phyloP scores from a whole-genome alignment of 2,329 filamentous ascomycete species.

The Aspergillus thermomutatus region DNA sequence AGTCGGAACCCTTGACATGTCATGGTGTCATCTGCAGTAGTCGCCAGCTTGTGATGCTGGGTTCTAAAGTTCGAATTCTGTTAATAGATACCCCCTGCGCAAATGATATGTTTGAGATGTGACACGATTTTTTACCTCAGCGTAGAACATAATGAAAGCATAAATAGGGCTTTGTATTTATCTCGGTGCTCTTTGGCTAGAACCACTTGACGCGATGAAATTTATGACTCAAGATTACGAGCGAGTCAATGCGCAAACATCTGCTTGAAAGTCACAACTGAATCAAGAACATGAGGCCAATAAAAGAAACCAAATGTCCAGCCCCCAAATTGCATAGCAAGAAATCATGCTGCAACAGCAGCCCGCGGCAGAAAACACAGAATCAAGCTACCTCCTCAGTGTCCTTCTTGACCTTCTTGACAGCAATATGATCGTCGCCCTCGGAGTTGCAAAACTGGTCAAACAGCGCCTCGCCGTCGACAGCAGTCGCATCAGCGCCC shows the following conservation, averaged over 20 bases:
- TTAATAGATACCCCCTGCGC: slow-evolving; percentile 20
- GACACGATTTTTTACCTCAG: neutral
- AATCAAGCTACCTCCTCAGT: neutral
- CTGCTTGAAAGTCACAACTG: neutral
- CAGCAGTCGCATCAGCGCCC: neutral
- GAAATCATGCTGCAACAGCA: neutral
- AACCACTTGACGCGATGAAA: neutral
- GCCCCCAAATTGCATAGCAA: neutral
- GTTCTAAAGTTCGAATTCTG: slow-evolving; percentile 1
- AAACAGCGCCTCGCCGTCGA: neutral
- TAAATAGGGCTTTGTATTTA: neutral
- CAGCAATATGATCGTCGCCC: neutral
- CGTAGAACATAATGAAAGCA: neutral
- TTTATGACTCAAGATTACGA: neutral
- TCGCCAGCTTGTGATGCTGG: neutral
- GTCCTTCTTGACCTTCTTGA: neutral
- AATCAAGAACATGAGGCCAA: neutral
- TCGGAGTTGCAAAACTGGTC: neutral
- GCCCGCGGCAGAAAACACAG: too few species aligned
- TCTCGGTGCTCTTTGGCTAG: neutral
- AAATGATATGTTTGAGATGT: slow-evolving; percentile 2
- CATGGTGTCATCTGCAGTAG: neutral
- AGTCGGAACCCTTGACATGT: neutral
- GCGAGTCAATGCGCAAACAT: neutral
- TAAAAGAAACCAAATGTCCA: neutral